Evolutionary conservation across 306 rosid species (phyloP).

Genomic region (Gillenia trifoliata): DNA sequence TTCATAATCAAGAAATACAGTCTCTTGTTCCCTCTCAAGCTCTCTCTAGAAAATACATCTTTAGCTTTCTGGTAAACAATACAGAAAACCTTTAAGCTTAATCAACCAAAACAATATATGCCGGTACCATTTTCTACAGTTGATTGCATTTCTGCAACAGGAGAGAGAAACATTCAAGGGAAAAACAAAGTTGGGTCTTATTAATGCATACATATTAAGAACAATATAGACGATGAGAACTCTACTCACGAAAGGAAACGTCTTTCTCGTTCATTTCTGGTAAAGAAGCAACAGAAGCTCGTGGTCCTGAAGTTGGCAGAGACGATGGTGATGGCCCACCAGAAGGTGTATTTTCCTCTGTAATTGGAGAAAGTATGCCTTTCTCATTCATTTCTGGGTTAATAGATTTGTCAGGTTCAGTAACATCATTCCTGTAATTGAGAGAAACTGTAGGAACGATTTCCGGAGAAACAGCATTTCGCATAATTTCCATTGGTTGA

Average conservation of each 20-base stretch:
- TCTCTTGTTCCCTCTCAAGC: too few species aligned
- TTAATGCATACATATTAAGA: conserved; percentile 6
- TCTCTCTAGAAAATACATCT: too few species aligned
- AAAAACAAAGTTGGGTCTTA: background rate
- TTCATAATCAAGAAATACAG: too few species aligned
- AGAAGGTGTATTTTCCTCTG: conserved; percentile 26
- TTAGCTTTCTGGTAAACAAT: too few species aligned
- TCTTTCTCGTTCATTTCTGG: conserved; percentile 26
- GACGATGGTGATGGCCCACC: conserved; percentile 22
- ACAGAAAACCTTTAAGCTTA: too few species aligned
- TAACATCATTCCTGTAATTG: conserved; percentile 1
- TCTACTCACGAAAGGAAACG: conserved; percentile 36
- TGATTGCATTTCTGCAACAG: conserved; percentile 39
- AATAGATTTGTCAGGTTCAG: conserved; percentile 19
- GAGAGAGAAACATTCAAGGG: conserved; percentile 5
- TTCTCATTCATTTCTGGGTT: conserved; percentile 33
- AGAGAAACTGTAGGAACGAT: conserved; percentile 15
- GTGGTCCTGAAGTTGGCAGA: conserved; percentile 32
- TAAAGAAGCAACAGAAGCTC: conserved; percentile 37
- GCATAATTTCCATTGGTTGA: conserved; percentile 38
- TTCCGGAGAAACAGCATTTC: conserved; percentile 16
- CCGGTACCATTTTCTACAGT: too few species aligned
- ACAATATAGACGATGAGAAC: background rate
- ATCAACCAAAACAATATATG: too few species aligned
- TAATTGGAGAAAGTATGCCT: conserved; percentile 23